Base-by-base conservation (phyloP, 148 eudicot genomes). In the Cornus suecica region DNA sequence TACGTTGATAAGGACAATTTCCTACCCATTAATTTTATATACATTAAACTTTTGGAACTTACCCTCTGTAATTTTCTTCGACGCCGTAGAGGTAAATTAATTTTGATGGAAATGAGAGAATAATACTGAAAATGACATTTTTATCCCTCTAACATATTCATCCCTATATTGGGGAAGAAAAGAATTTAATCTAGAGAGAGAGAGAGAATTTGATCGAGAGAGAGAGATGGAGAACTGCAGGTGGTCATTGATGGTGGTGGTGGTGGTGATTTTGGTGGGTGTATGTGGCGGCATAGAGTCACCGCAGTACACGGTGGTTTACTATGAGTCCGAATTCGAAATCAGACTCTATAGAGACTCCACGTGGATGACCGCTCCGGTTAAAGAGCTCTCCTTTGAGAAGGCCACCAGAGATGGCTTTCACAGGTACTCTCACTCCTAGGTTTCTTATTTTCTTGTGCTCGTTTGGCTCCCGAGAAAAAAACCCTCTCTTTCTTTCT, bases 391-490 rank as follows among this genome's bases (percentile, higher is more conserved):
- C 48, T 91, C 97, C 77, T 94, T 94, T 66, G 77, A 84, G 7
- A 85, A 90, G 81, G 98, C 98, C 76, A 91, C 98, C 80, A 85
- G 72, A 76, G 48, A 83, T 18, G 98, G 98, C 25, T 91, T 88
- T 75, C 98, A 94, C 85, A 85, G 97, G 97, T 93, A 29, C 2
- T 25, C 60, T n/a, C n/a, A n/a, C n/a, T n/a, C n/a, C n/a, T n/a
- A n/a, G n/a, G n/a, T n/a, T n/a, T 67, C 65, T 14, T 31, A 11
- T 8, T 3, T 3, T 76, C 48, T 56, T 29, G 26, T 61, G 24
- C 27, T n/a, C 1, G 15, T 42, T 29, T 28, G 27, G 42, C 27
- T 54, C 4, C 63, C 63, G 24, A 29, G 30, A 62, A 51, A 71
- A 37, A 37, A 37, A 37, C 8, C 42, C 42, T 37, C 42, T 6